phyloP scores from a whole-genome alignment of 129 eudicot genomes.

The Flaveria sonorensis region DNA sequence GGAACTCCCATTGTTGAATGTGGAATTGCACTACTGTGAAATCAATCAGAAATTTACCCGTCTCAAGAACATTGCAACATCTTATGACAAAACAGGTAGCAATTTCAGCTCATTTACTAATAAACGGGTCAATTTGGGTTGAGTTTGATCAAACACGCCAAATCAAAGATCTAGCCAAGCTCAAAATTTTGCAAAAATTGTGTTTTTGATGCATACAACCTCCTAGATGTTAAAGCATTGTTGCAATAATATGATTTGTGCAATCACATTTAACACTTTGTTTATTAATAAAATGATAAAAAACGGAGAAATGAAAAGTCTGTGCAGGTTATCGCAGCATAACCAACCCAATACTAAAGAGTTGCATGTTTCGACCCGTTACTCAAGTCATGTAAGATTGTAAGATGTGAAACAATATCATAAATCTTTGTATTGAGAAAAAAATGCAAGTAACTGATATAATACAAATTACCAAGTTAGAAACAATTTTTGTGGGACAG shows the following conservation, averaged over 20 bases:
- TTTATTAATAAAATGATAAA: background rate
- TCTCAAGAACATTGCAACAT: slow-evolving; percentile 1
- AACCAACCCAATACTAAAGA: background rate
- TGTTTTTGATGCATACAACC: slow-evolving; percentile 1
- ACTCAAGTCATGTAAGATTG: background rate
- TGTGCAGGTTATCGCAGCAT: background rate
- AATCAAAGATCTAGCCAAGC: background rate
- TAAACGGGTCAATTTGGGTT: background rate
- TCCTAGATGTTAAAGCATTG: background rate
- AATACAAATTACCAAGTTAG: background rate
- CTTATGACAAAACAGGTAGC: background rate
- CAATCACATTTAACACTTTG: background rate
- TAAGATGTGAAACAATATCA: too few species aligned
- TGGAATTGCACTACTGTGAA: slow-evolving; percentile 53
- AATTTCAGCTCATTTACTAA: background rate
- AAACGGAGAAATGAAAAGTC: background rate
- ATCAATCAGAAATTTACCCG: background rate
- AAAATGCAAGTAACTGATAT: background rate
- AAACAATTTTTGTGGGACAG: slow-evolving; percentile 1
- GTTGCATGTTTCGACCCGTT: background rate
- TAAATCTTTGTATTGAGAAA: background rate
- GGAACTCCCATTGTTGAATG: slow-evolving; percentile 65
- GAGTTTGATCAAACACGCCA: background rate
- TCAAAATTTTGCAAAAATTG: background rate
- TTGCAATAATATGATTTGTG: too few species aligned